Percentiles rank a stretch among this genome's conserved stretches.
Evolutionary conservation across 345 rosid genomes (phyloP).

Genomic region (Raphanus raphanistrum): DNA sequence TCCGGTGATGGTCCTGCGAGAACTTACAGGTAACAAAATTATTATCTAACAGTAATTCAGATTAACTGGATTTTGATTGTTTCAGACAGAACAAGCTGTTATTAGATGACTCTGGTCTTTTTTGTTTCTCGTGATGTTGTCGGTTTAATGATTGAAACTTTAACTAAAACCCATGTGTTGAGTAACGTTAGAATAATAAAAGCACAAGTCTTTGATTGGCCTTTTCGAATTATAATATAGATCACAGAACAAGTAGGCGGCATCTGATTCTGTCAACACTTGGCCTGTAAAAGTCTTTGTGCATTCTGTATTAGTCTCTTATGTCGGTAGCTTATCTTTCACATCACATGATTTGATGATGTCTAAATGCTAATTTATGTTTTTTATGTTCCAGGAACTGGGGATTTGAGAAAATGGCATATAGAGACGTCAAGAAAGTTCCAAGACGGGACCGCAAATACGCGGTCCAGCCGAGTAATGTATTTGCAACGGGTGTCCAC

Average conservation of each 20-base stretch:
- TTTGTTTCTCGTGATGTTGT: background rate
- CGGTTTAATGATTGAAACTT: constrained; percentile 19
- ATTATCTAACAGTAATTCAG: background rate
- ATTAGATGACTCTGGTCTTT: background rate
- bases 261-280: constrained; percentile 34
- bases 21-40: constrained; percentile 57
- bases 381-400: constrained; percentile 55
- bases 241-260: constrained; percentile 7
- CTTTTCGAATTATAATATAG: background rate
- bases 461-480: constrained; percentile 73
- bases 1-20: constrained; percentile 57
- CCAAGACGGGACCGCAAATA: constrained; percentile 80
- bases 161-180: constrained; percentile 31
- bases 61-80: background rate
- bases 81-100: background rate
- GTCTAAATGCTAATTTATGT: background rate
- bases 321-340: constrained; percentile 28
- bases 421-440: constrained; percentile 68
- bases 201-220: constrained; percentile 25
- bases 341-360: constrained; percentile 17
- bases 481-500: constrained; percentile 82
- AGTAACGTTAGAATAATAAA: constrained; percentile 14
- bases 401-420: constrained; percentile 94
- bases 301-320: constrained; percentile 24
- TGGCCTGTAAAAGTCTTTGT: constrained; percentile 30